These are phyloP conservation scores for Oehlia diaphana DNA, from an alignment of 192 early-diverging fungal genomes.

Conservation along the genomic window DNA sequence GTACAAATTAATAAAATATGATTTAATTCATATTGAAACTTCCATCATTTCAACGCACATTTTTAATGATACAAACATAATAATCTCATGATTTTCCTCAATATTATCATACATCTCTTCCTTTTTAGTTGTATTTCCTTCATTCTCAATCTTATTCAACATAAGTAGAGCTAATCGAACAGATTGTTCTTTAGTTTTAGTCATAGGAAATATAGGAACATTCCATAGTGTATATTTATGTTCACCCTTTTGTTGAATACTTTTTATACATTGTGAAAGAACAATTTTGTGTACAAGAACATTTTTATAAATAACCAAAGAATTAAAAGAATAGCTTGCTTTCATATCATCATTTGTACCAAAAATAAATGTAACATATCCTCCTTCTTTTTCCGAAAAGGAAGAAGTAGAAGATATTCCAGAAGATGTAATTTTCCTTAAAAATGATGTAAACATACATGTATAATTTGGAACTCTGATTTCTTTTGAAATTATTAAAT, in stretches of 20 bases:
- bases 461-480: conserved; percentile 28
- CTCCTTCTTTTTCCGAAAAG: conserved; percentile 1
- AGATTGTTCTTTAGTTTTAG: background rate
- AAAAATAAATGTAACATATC: conserved; percentile 43
- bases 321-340: background rate
- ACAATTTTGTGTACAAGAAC: background rate
- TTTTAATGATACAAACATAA: conserved; percentile 5
- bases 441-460: conserved; percentile 39
- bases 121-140: background rate
- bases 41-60: conserved; percentile 3
- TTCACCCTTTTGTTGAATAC: background rate
- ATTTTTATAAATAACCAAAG: conserved; percentile 4
- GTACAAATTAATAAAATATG: too few relatives aligned
- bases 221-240: conserved; percentile 1
- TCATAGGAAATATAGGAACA: conserved; percentile 9
- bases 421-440: background rate
- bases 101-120: background rate
- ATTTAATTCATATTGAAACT: background rate
- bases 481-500: background rate
- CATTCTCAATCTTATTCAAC: background rate
- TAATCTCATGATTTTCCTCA: background rate
- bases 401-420: background rate
- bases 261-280: background rate
- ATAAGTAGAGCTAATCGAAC: background rate
- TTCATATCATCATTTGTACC: conserved; percentile 45